Evolutionary conservation across 768 basidiomycete genomes (phyloP).

Genomic region (Pulveroboletus sp.): DNA sequence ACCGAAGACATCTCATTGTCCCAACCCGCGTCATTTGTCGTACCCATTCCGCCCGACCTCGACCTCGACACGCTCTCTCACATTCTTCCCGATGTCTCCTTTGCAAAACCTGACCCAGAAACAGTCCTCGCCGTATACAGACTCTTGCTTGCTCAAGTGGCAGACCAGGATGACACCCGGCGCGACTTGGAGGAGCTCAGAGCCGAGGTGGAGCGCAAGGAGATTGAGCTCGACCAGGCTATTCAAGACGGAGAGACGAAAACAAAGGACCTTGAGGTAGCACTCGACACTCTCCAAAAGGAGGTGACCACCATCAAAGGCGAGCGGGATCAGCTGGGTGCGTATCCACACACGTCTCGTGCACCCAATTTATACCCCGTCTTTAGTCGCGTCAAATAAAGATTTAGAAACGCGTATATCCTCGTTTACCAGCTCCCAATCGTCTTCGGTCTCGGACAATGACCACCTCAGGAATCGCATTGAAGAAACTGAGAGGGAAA

Average conservation of each 20-base stretch:
- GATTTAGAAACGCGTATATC: conserved; percentile 56
- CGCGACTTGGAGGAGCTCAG: conserved; percentile 69
- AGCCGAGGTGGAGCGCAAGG: conserved; percentile 67
- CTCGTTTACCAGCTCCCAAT: conserved; percentile 54
- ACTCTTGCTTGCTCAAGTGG: conserved; percentile 53
- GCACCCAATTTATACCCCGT: conserved; percentile 5
- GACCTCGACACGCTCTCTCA: conserved; percentile 57
- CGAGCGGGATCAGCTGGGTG: conserved; percentile 69
- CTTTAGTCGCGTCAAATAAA: conserved; percentile 43
- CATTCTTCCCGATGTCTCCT: conserved; percentile 59
- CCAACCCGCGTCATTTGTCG: conserved; percentile 22
- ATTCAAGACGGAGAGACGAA: conserved; percentile 72
- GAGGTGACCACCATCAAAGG: conserved; percentile 56
- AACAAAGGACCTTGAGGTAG: conserved; percentile 53
- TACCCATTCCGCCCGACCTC: conserved; percentile 65
- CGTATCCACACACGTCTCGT: conserved; percentile 22
- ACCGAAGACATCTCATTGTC: conserved; percentile 35
- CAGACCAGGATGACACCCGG: conserved; percentile 52
- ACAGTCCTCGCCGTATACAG: conserved; percentile 62
- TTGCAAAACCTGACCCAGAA: conserved; percentile 57
- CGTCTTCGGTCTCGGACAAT: conserved; percentile 60
- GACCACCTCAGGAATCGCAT: conserved; percentile 57
- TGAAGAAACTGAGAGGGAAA: conserved; percentile 84
- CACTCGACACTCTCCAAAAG: conserved; percentile 49
- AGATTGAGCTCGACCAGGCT: conserved; percentile 82